Percentiles rank a stretch among this genome's conserved stretches.
These are phyloP conservation scores for Calonectria multiphialidica DNA, from an alignment of 2,329 filamentous ascomycete species.

Conservation along the genomic window DNA sequence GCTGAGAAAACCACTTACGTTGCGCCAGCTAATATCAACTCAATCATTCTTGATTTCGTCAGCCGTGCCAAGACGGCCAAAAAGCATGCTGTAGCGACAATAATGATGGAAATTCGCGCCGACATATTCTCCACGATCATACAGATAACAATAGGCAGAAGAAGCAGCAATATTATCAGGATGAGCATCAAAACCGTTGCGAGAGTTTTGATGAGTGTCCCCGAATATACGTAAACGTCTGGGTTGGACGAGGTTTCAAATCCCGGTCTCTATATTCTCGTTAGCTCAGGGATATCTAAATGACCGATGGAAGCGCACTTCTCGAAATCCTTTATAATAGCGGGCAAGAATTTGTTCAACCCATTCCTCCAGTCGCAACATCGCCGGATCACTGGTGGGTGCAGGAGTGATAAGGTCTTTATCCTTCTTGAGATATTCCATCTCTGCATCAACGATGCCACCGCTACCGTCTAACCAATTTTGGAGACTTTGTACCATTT, in stretches of 20 bases:
- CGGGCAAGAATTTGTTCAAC: conserved; percentile 1
- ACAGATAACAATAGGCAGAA: conserved; percentile 13
- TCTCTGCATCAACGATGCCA: conserved; percentile 7
- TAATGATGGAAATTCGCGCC: not conserved
- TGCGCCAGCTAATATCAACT: conserved; percentile 13
- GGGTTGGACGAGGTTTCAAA: not conserved
- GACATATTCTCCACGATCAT: not conserved
- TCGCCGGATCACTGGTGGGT: not conserved
- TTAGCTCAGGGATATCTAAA: not conserved
- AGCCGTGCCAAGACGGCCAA: not conserved
- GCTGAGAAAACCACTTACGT: conserved; percentile 19
- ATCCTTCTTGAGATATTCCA: conserved; percentile 1
- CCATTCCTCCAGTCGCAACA: not conserved
- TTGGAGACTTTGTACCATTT: not conserved
- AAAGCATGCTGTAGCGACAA: not conserved
- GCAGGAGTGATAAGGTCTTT: not conserved
- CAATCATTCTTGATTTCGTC: conserved; percentile 3
- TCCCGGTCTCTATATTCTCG: not conserved
- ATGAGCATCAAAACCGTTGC: not conserved
- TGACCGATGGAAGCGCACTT: not conserved
- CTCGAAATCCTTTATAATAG: not conserved
- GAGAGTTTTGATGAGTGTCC: not conserved
- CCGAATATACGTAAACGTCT: conserved; percentile 2
- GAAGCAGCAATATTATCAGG: not conserved
- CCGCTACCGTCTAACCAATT: conserved; percentile 9